These are phyloP conservation scores for Mrakia hoshinonis DNA, from an alignment of 768 basidiomycete genomes.

Conservation along the genomic window DNA sequence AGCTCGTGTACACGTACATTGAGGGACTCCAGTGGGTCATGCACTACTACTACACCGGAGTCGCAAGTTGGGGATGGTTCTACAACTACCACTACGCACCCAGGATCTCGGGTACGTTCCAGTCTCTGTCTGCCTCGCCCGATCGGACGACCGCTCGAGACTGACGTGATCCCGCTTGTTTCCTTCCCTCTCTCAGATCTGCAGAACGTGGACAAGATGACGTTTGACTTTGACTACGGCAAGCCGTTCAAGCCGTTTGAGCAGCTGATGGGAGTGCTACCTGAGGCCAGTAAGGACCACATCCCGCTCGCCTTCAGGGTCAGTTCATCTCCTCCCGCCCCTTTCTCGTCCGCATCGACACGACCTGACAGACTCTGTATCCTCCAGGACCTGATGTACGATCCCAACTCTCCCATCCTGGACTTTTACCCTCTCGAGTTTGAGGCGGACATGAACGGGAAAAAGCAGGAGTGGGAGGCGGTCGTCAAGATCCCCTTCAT, in stretches of 20 bases:
- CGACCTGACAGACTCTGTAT: too few relatives aligned
- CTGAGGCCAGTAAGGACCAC: conserved; percentile 77
- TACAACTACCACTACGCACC: conserved; percentile 98
- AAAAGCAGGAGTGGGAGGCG: conserved; percentile 98
- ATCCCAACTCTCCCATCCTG: conserved; percentile 71
- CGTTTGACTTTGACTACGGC: conserved; percentile 79
- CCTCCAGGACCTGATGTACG: conserved; percentile 92
- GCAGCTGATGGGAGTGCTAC: conserved; percentile 96
- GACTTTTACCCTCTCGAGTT: conserved; percentile 93
- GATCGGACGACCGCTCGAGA: neutral
- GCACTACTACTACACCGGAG: conserved; percentile 96
- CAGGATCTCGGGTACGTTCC: conserved; percentile 74
- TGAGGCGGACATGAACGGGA: conserved; percentile 89
- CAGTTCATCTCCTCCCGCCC: conserved; percentile 32
- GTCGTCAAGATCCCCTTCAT: conserved; percentile 99
- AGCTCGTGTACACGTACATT: conserved; percentile 66
- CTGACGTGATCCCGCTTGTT: conserved; percentile 3
- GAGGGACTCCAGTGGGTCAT: conserved; percentile 98
- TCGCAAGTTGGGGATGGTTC: conserved; percentile 98
- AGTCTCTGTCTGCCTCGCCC: neutral
- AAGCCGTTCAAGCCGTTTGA: conserved; percentile 85
- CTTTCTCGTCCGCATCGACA: neutral
- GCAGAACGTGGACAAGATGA: conserved; percentile 59
- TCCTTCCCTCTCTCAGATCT: conserved; percentile 50
- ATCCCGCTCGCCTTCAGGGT: conserved; percentile 82